Evolutionary conservation across 192 early-diverging fungal genomes (phyloP), one percentile per base, ranked within the genome.

Genomic region (Coemansia sp.): DNA sequence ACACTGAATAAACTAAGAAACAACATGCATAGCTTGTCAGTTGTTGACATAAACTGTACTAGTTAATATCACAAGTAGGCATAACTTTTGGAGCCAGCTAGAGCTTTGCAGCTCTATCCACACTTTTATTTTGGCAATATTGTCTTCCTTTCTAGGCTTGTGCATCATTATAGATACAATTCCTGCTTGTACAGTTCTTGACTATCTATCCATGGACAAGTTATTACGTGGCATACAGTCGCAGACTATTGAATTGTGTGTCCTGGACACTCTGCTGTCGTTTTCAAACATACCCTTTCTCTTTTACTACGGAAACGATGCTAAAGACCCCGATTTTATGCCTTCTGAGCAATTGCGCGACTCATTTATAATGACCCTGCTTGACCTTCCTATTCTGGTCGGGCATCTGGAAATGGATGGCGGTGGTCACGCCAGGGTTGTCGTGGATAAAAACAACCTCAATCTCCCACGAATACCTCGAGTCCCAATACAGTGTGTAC

Each of bases 381-480:
- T 39, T 1, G 50, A 57, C 3, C 32, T 23, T 23, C 69, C 69
- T 3, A 44, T 60, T 29, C 34, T 71, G 4, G 62, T 23, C 9
- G 69, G 69, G 5, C 58, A 27, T 17, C 31, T 64, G 7, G 38
- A 8, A 29, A 23, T 41, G 17, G 36, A 27, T 25, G 2, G 9
- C 1, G 6, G n/a, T 8, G 69, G 69, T 1, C 36, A 36, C 2
- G 42, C 38, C 32, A 23, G 23, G 19, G 10, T 71, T 0, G 31
- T 42, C 2, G 53, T 71, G 23, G 62, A 64, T 17, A 32, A 42
- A 27, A 11, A 25, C 53, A 48, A 59, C 55, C 29, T 59, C 5
- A 64, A 64, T 4, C 2, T 41, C 39, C 39, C 39, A n/a, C 39
- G 39, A 41, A 41, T 41, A 41, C 14, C 39, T 9, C 39, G 39